Conservation (phyloP, 495 filamentous ascomycete genomes). For the Daldinia childiae region DNA sequence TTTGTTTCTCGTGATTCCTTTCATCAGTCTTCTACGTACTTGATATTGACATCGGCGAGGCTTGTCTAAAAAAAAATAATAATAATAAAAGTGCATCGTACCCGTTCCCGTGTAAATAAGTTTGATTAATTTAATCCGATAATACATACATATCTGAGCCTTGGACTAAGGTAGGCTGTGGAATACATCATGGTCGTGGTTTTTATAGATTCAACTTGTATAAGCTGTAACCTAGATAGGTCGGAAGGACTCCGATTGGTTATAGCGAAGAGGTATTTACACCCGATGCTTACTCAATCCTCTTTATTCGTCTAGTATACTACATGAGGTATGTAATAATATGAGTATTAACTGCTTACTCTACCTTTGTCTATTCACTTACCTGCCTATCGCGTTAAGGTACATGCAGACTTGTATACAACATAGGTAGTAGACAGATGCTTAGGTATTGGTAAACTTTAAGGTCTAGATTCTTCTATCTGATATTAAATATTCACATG, state of each 20-base stretch:
- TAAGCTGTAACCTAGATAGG: neutral
- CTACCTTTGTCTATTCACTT: conserved; percentile 1
- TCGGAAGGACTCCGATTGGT: neutral
- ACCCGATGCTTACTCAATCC: neutral
- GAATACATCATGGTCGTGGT: too few relatives aligned
- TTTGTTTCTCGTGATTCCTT: neutral
- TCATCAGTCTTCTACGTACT: neutral
- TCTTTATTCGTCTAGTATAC: neutral
- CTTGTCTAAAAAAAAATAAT: neutral
- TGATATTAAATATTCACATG: conserved; percentile 17
- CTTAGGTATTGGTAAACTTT: neutral
- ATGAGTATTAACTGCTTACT: conserved; percentile 14
- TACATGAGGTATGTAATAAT: neutral
- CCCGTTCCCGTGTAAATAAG: too few relatives aligned
- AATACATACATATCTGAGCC: too few relatives aligned
- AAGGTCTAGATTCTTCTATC: conserved; percentile 15
- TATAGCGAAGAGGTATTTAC: neutral
- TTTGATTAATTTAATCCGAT: too few relatives aligned
- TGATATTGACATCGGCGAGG: neutral
- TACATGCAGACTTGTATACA: conserved; percentile 12
- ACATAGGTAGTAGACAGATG: neutral
- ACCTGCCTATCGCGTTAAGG: neutral
- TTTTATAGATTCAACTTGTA: too few relatives aligned
- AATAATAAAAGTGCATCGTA: too few relatives aligned
- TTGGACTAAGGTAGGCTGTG: too few relatives aligned